A percentile compares a stretch with the other conserved stretches of the same genome.
phyloP scores from a whole-genome alignment of 1,284 basidiomycete species.

The Filobasidium uniguttulatum region DNA sequence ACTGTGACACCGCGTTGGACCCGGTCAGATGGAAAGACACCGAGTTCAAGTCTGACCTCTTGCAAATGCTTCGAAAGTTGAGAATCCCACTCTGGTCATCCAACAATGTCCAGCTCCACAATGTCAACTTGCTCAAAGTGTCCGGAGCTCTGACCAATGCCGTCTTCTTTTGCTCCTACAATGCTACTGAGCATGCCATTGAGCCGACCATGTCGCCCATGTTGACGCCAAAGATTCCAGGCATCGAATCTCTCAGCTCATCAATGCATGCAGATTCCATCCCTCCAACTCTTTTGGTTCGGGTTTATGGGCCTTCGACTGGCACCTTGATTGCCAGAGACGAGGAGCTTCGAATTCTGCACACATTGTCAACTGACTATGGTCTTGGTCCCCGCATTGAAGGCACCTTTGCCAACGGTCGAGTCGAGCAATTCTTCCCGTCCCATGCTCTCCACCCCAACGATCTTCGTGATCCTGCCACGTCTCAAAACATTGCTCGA shows the following conservation, averaged over 20 bases:
- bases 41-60: constrained; percentile 34
- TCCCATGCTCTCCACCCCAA: constrained; percentile 60
- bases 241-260: constrained; percentile 5
- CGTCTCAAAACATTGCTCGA: constrained; percentile 69
- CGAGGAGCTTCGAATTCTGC: constrained; percentile 69
- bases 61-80: constrained; percentile 26
- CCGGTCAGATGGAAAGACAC: constrained; percentile 49
- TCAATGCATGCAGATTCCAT: constrained; percentile 23
- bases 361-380: constrained; percentile 71
- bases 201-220: constrained; percentile 33
- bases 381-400: constrained; percentile 79
- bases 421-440: constrained; percentile 84
- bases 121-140: constrained; percentile 59
- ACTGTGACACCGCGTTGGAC: constrained; percentile 50
- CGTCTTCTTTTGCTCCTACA: constrained; percentile 72
- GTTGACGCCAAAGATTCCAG: constrained; percentile 33
- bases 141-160: constrained; percentile 85
- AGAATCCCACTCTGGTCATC: constrained; percentile 37
- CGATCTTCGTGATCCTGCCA: constrained; percentile 59
- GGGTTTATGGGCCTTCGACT: constrained; percentile 79
- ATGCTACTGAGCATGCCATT: constrained; percentile 28
- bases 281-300: constrained; percentile 59
- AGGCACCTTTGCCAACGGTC: constrained; percentile 84
- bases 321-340: constrained; percentile 69
- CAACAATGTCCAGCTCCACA: constrained; percentile 31